These are phyloP conservation scores for Selenicereus undatus DNA, from an alignment of 148 eudicot genomes.

Conservation along the genomic window DNA sequence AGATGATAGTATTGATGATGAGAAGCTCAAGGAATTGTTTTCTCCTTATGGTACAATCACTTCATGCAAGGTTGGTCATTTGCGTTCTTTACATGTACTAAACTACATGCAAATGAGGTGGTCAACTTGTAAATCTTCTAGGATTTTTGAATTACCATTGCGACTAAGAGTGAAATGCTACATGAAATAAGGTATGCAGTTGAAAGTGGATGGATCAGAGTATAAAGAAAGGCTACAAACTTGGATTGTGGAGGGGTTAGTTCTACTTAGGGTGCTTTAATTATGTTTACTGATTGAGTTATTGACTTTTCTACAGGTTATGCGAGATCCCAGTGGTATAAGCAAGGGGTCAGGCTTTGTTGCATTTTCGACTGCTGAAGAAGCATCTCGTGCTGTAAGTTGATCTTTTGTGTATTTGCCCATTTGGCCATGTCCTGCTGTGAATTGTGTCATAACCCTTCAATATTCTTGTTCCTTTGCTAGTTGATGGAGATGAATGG, in stretches of 20 bases:
- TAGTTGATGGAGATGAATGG: constrained; percentile 85
- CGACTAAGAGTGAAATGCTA: neutral
- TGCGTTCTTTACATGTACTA: neutral
- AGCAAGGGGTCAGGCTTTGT: constrained; percentile 95
- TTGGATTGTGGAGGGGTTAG: neutral
- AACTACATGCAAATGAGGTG: neutral
- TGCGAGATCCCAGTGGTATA: constrained; percentile 78
- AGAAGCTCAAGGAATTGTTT: constrained; percentile 76
- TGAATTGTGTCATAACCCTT: neutral
- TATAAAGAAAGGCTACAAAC: neutral
- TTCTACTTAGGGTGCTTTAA: neutral
- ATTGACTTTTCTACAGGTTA: constrained; percentile 50
- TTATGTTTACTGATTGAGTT: neutral
- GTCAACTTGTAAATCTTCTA: neutral
- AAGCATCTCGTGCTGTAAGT: constrained; percentile 92
- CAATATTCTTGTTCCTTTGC: neutral
- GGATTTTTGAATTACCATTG: neutral
- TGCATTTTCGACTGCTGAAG: constrained; percentile 82
- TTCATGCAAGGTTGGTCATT: constrained; percentile 76
- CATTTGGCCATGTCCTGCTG: neutral
- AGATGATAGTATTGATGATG: constrained; percentile 79
- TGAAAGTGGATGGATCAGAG: neutral
- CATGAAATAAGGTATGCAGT: neutral
- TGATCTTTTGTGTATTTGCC: neutral
- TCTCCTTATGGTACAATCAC: constrained; percentile 63